Conservation (phyloP, 164 flowering plant species). For the Dillenia suffruticosa region DNA sequence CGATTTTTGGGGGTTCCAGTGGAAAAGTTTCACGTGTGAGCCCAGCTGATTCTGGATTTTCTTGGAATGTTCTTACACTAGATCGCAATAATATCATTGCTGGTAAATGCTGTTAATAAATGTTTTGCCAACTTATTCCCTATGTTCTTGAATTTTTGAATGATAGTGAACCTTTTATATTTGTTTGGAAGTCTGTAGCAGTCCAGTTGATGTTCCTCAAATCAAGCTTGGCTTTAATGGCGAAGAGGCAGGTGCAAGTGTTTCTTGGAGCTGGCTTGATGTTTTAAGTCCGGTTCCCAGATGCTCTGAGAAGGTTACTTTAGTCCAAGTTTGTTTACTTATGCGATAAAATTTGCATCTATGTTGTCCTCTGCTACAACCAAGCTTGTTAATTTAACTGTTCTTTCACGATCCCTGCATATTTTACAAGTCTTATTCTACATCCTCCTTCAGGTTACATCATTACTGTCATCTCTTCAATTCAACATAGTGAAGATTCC, state of each 20-base stretch:
- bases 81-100: constrained; percentile 81
- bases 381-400: too few species aligned
- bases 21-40: constrained; percentile 59
- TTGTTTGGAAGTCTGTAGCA: constrained; percentile 65
- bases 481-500: constrained; percentile 73
- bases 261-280: constrained; percentile 74
- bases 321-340: not conserved
- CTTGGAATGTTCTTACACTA: constrained; percentile 77
- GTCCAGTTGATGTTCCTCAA: constrained; percentile 71
- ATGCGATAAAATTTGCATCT: too few species aligned
- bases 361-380: too few species aligned
- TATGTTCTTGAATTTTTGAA: too few species aligned
- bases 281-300: constrained; percentile 52
- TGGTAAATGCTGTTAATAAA: constrained; percentile 38
- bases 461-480: constrained; percentile 58
- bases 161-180: not conserved
- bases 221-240: constrained; percentile 57
- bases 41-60: constrained; percentile 52
- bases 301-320: constrained; percentile 63
- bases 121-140: too few species aligned
- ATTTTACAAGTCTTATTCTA: not conserved
- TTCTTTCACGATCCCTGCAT: not conserved
- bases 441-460: constrained; percentile 40
- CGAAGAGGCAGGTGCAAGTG: constrained; percentile 23
- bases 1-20: constrained; percentile 25